These are phyloP conservation scores for Gamarada debralockiae DNA, from an alignment of 495 filamentous ascomycete genomes.

Conservation along the genomic window DNA sequence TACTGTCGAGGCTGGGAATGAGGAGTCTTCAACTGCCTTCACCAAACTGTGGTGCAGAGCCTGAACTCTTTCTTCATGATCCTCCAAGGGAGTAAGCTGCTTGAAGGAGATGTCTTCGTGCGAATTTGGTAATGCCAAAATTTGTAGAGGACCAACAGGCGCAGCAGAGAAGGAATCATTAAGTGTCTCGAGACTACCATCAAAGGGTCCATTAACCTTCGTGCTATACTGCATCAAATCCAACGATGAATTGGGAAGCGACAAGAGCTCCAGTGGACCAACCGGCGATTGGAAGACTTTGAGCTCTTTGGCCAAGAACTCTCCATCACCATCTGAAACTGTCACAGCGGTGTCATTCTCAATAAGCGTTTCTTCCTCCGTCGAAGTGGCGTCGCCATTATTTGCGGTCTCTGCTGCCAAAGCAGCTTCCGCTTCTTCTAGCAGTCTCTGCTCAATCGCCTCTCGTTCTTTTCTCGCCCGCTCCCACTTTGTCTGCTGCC, in stretches of 20 bases:
- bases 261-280: slow-evolving; percentile 33
- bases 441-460: slow-evolving; percentile 67
- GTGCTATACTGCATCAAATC: background rate
- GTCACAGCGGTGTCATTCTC: background rate
- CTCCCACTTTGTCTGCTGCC: slow-evolving; percentile 81
- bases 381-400: background rate
- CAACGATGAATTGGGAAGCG: slow-evolving; percentile 32
- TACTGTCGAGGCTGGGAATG: background rate
- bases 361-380: background rate
- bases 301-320: background rate
- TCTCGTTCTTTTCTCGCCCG: slow-evolving; percentile 81
- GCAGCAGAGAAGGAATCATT: slow-evolving; percentile 9
- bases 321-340: background rate
- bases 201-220: too few species aligned
- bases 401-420: background rate
- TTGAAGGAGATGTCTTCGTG: background rate
- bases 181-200: too few species aligned
- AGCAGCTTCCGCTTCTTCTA: slow-evolving; percentile 50
- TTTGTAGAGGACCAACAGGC: slow-evolving; percentile 34
- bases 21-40: background rate
- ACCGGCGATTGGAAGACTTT: slow-evolving; percentile 24
- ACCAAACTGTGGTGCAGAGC: background rate
- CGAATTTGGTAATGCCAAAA: slow-evolving; percentile 36
- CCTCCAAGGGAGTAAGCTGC: background rate
- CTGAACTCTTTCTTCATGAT: background rate